Base-by-base conservation (phyloP, 1,139 yeast genomes). In the Citeromyces hawaiiensis region DNA sequence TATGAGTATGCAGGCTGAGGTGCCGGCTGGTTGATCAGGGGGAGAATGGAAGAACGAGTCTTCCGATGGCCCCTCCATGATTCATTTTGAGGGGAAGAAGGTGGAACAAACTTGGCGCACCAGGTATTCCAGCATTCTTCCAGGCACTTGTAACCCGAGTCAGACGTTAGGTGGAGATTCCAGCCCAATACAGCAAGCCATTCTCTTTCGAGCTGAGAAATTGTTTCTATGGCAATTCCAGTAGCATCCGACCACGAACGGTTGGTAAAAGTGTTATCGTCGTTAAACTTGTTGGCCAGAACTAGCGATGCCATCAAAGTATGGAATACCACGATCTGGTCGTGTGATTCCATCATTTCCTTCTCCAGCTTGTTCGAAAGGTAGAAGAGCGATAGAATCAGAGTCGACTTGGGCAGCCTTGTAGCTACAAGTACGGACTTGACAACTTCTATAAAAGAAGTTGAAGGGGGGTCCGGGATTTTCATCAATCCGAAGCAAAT, bases 221-320 rank as follows among this genome's bases (percentile, higher is more conserved):
- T 66, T 33, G 68, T 62, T 3, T 52, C 52, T 40, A 85, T 67
- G 13, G 73, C 63, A 46, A 91, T 69, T 19, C 94, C 94, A 11
- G 96, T 83, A 17, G 96, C 97, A 42, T 87, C 91, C 37, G 87
- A 72, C 98, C 98, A 91, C 8, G 96, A 86, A 54, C 78, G 78
- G 62, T 88, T 91, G 45, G 95, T 87, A 54, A 91, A 91, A 19
- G 97, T 91, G 61, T 88, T 87, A 63, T 91, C 98, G 59, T 91
- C 97, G 55, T 88, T 87, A 57, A 87, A 85, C 61, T 91, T 91
- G 64, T 91, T 91, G 36, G 96, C 94, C 46, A 91, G 66, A 34
- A 91, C 72, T 38, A 91, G 68, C 1, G 94, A 71, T 25, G 82
- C 70, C 37, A 82, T 77, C 42, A 86, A 64, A 52, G 73, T 69